phyloP scores from a whole-genome alignment of 2,329 filamentous ascomycete species.

The Colletotrichum sp. region DNA sequence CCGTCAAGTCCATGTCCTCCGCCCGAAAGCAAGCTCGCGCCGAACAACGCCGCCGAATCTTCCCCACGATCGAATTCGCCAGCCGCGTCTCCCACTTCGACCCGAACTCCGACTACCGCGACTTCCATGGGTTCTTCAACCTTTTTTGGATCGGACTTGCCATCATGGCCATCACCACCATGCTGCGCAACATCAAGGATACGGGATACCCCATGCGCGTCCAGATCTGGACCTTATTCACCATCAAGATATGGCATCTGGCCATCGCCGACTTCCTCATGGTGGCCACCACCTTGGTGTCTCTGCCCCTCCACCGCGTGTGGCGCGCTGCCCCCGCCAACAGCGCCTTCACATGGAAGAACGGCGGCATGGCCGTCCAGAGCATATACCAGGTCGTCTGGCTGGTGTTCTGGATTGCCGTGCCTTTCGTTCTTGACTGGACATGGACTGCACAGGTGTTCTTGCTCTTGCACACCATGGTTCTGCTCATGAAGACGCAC shows the following conservation, averaged over 20 bases:
- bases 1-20: conserved; percentile 82
- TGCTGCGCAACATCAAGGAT: conserved; percentile 91
- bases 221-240: conserved; percentile 87
- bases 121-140: conserved; percentile 97
- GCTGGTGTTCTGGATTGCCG: conserved; percentile 82
- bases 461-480: conserved; percentile 87
- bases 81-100: conserved; percentile 96
- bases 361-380: conserved; percentile 81
- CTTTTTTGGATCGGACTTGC: conserved; percentile 97
- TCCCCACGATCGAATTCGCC: conserved; percentile 91
- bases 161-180: conserved; percentile 97
- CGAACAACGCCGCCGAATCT: conserved; percentile 81
- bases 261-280: conserved; percentile 84
- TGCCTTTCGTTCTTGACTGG: conserved; percentile 88
- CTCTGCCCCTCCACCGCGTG: conserved; percentile 74
- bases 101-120: conserved; percentile 85
- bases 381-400: conserved; percentile 81
- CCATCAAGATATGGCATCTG: conserved; percentile 86
- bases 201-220: conserved; percentile 86
- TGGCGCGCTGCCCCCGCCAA: conserved; percentile 60
- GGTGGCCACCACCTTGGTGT: conserved; percentile 76
- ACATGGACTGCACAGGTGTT: conserved; percentile 98
- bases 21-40: conserved; percentile 84
- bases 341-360: conserved; percentile 71
- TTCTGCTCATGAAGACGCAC: conserved; percentile 98